Conservation (phyloP, 345 rosid species). For the Triadica sebifera region DNA sequence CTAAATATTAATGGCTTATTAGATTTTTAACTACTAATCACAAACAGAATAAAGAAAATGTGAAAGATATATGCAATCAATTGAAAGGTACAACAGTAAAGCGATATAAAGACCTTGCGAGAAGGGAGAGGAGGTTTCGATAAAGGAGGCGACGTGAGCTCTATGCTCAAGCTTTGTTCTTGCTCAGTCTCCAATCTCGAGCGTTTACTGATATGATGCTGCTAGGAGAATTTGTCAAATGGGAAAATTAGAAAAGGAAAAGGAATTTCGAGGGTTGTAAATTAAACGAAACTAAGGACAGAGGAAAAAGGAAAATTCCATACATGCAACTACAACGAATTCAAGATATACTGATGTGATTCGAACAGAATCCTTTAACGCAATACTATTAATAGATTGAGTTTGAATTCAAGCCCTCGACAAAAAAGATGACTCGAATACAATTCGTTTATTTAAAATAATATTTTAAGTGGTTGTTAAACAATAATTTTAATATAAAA, state of each 20-base stretch:
- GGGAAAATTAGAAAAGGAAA: neutral
- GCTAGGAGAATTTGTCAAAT: slow-evolving; percentile 21
- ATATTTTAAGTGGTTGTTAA: too few species aligned
- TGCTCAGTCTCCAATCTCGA: slow-evolving; percentile 35
- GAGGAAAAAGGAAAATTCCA: neutral
- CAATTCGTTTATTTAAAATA: too few species aligned
- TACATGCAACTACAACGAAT: neutral
- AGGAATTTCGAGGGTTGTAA: neutral
- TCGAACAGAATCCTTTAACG: too few species aligned
- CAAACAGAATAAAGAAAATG: neutral
- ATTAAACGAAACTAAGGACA: neutral
- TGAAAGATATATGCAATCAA: neutral
- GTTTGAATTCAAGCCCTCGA: too few species aligned
- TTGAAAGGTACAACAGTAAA: neutral
- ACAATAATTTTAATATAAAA: too few species aligned
- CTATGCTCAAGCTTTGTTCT: slow-evolving; percentile 44
- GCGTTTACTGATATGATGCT: slow-evolving; percentile 22
- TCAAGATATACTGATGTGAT: neutral
- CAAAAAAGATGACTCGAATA: too few species aligned
- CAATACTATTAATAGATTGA: too few species aligned
- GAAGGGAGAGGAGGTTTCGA: slow-evolving; percentile 44
- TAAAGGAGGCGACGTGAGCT: slow-evolving; percentile 51
- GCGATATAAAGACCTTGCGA: slow-evolving; percentile 47
- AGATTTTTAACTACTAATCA: neutral
- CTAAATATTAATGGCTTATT: neutral